Conservation (phyloP, 331 rosid species). For the Quercus tomentella region DNA sequence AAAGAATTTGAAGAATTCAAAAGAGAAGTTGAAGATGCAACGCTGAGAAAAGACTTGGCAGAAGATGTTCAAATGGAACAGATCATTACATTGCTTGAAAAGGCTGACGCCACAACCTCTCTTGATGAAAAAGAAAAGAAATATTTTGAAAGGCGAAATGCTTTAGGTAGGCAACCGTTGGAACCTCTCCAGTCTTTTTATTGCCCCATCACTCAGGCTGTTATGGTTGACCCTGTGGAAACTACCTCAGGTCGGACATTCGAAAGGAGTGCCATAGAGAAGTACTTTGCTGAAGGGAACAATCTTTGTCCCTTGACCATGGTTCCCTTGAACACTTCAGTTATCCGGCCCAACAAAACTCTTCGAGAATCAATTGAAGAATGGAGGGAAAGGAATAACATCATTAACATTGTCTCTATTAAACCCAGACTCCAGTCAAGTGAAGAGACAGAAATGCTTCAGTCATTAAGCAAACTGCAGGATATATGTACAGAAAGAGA, state of each 20-base stretch:
- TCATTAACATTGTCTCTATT: slow-evolving; percentile 38
- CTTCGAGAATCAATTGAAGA: slow-evolving; percentile 57
- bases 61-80: slow-evolving; percentile 49
- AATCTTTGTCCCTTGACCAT: slow-evolving; percentile 47
- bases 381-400: slow-evolving; percentile 57
- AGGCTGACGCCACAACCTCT: slow-evolving; percentile 35
- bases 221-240: slow-evolving; percentile 74
- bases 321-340: slow-evolving; percentile 36
- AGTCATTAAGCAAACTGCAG: slow-evolving; percentile 34
- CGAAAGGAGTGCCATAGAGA: slow-evolving; percentile 57
- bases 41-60: slow-evolving; percentile 28
- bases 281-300: slow-evolving; percentile 55
- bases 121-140: slow-evolving; percentile 34
- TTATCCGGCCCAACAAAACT: slow-evolving; percentile 51
- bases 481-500: slow-evolving; percentile 46
- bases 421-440: slow-evolving; percentile 38
- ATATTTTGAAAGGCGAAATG: slow-evolving; percentile 39
- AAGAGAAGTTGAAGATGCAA: slow-evolving; percentile 36
- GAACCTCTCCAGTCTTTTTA: slow-evolving; percentile 39
- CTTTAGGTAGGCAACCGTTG: slow-evolving; percentile 41
- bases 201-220: slow-evolving; percentile 42
- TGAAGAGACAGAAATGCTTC: slow-evolving; percentile 40
- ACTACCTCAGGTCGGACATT: slow-evolving; percentile 48
- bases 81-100: slow-evolving; percentile 38
- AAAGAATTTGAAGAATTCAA: slow-evolving; percentile 43